Evolutionary conservation across 2,329 filamentous ascomycete species (phyloP), one percentile per base, ranked within the genome.

Genomic region (Dryadomyces sulphureus): DNA sequence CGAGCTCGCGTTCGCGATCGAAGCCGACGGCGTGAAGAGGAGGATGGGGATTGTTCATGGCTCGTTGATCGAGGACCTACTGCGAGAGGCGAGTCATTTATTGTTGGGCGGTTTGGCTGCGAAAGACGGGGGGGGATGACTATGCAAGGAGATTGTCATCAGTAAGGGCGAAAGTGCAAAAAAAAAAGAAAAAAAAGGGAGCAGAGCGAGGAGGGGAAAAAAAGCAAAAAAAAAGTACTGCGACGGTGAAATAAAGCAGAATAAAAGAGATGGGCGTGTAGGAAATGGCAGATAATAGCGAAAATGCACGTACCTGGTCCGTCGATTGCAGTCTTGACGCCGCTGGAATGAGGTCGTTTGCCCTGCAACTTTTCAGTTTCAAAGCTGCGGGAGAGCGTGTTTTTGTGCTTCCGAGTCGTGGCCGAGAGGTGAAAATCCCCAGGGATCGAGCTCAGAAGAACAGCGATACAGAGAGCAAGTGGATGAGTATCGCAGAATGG

Each of bases 1-100:
- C 66, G 55, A 69, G 62, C 49, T 70, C 62, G 59, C 64, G 62
- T 48, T 70, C 62, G 59, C 66, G 65, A 54, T 71, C 67, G 60
- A 67, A 71, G 49, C 58, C 62, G 57, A 56, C 61, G 54, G 59
- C 59, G 57, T 68, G 66, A 48, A 65, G 59, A 49, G 62, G 63
- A 25, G 50, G 45, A 17, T 36, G 50, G 52, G 67, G 65, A 59
- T 59, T 67, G 55, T 71, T 72, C 69, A 72, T 72, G 43, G 46
- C 46, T 50, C 43, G 51, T 42, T 22, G 45, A 32, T 35, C 30
- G 41, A 36, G 24, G 27, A 34, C 12, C 43, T 45, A 44, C 19
- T 38, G 30, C 16, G 27, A 35, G 17, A 20, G 7, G 39, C 43
- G 36, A 44, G 40, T 41, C 51, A 51, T 52, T 22, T 47, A 51